These are phyloP conservation scores for Boletales sp. DNA, from an alignment of 768 basidiomycete genomes.

Conservation along the genomic window DNA sequence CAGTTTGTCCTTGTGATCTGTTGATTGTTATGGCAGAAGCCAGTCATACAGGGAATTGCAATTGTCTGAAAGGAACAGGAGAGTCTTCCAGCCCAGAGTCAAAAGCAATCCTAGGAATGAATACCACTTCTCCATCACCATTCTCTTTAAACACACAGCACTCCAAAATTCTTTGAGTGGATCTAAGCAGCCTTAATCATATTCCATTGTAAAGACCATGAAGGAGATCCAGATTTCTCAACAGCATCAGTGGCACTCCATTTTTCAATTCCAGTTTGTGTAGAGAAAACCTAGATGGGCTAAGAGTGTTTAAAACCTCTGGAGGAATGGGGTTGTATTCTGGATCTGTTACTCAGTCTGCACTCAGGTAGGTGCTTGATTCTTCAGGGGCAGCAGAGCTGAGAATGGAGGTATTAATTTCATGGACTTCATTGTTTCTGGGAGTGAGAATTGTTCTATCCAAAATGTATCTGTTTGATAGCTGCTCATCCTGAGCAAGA, in stretches of 20 bases:
- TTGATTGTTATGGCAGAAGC: conserved; percentile 39
- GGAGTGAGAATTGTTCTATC: conserved; percentile 28
- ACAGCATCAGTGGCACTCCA: conserved; percentile 38
- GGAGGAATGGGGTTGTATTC: conserved; percentile 26
- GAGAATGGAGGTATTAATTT: conserved; percentile 31
- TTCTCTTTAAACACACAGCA: conserved; percentile 17
- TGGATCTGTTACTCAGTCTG: conserved; percentile 26
- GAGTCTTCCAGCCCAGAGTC: conserved; percentile 14
- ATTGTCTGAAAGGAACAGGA: conserved; percentile 18
- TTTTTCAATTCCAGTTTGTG: conserved; percentile 32
- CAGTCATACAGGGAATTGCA: conserved; percentile 33
- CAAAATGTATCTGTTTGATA: conserved; percentile 24
- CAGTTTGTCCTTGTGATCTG: conserved; percentile 38
- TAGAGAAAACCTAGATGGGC: conserved; percentile 37
- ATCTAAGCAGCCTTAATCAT: conserved; percentile 14
- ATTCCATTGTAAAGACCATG: too few species aligned
- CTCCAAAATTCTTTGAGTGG: conserved; percentile 22
- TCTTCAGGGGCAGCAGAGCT: background rate
- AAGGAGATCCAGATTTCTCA: conserved; percentile 40
- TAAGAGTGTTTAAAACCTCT: conserved; percentile 40
- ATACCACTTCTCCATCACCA: conserved; percentile 11
- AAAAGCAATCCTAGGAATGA: too few species aligned
- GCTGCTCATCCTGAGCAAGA: conserved; percentile 5
- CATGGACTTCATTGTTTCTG: conserved; percentile 29
- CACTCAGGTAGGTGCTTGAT: conserved; percentile 6